Conservation (phyloP, 257 asterid genomes). For the Plantago major region DNA sequence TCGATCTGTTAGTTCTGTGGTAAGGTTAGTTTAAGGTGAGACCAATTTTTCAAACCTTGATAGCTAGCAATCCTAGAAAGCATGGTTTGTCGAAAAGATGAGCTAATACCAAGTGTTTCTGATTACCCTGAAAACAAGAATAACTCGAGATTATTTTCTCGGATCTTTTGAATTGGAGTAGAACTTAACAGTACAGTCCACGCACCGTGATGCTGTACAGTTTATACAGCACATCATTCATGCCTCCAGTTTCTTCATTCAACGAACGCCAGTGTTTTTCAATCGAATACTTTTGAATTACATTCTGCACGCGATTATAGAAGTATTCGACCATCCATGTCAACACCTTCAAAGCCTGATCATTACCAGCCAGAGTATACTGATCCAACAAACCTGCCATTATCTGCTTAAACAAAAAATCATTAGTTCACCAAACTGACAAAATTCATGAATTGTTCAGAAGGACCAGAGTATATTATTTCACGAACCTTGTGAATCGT, state of each 20-base stretch:
- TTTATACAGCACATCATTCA: slow-evolving; percentile 85
- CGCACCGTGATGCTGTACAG: slow-evolving; percentile 67
- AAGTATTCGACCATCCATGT: slow-evolving; percentile 79
- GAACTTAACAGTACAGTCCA: background rate
- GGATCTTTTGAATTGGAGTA: background rate
- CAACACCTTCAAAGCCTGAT: slow-evolving; percentile 52
- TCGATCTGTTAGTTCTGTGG: background rate
- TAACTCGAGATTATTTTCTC: background rate
- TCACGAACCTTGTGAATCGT: slow-evolving; percentile 75
- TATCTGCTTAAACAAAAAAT: slow-evolving; percentile 34
- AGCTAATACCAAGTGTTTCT: slow-evolving; percentile 70
- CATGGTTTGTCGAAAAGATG: slow-evolving; percentile 96
- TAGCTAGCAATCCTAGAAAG: slow-evolving; percentile 76
- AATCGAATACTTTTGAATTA: slow-evolving; percentile 50
- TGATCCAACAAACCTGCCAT: slow-evolving; percentile 91
- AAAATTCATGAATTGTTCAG: background rate
- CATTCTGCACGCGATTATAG: slow-evolving; percentile 72
- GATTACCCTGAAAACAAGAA: slow-evolving; percentile 56
- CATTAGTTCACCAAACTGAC: background rate
- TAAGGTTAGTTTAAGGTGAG: background rate
- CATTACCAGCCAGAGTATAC: slow-evolving; percentile 53
- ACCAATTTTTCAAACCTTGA: slow-evolving; percentile 49
- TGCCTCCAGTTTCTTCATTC: slow-evolving; percentile 96
- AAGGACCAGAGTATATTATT: background rate
- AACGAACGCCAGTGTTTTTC: slow-evolving; percentile 66